These are phyloP conservation scores for Ceratorhiza oryzae-sativae DNA, from an alignment of 1,284 basidiomycete genomes.

Conservation along the genomic window DNA sequence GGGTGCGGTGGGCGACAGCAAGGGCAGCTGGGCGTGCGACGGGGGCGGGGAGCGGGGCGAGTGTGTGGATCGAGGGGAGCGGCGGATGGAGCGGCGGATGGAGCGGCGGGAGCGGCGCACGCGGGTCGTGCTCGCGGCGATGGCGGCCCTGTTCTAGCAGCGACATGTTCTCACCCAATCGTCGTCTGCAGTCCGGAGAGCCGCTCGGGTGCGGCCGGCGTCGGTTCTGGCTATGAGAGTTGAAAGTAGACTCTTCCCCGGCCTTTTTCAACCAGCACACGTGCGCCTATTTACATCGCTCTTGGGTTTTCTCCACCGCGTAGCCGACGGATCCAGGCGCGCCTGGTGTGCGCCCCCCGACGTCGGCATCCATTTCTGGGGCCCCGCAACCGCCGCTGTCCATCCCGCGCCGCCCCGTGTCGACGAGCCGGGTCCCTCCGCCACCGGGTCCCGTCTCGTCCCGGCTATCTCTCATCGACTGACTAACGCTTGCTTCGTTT, in stretches of 20 bases:
- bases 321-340: constrained; percentile 8
- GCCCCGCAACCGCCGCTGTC: constrained; percentile 7
- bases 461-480: neutral
- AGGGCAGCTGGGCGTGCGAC: constrained; percentile 24
- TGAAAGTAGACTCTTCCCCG: neutral
- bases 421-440: neutral
- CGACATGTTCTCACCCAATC: constrained; percentile 12
- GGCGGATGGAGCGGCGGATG: neutral
- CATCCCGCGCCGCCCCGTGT: neutral
- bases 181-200: neutral
- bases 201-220: constrained; percentile 21
- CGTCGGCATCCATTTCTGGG: neutral
- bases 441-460: neutral
- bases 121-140: constrained; percentile 1
- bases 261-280: constrained; percentile 2
- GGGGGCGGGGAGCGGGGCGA: constrained; percentile 25
- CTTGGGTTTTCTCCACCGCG: neutral
- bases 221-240: neutral
- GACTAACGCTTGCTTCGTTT: neutral
- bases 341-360: neutral
- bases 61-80: constrained; percentile 21
- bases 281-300: constrained; percentile 11
- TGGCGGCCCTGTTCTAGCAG: constrained; percentile 20
- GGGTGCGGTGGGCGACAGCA: constrained; percentile 30
- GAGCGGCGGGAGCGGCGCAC: neutral